These are phyloP conservation scores for Lepidium campestre DNA, from an alignment of 441 rosid species.

Conservation along the genomic window DNA sequence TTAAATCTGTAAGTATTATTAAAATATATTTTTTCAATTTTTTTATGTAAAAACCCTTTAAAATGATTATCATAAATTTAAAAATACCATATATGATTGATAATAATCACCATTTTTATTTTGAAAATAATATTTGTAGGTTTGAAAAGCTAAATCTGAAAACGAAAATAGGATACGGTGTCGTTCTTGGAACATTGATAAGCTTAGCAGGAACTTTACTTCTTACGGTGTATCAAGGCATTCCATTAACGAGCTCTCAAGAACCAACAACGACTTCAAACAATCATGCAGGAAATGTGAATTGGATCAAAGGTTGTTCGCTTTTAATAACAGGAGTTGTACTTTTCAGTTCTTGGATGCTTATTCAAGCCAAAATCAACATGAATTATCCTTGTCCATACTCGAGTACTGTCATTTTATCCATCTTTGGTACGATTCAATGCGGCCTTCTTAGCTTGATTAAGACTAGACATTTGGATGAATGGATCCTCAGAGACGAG, in stretches of 20 bases:
- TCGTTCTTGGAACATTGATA: constrained; percentile 39
- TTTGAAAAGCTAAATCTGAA: constrained; percentile 38
- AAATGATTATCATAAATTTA: no score
- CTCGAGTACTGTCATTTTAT: constrained; percentile 49
- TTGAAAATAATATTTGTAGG: no score
- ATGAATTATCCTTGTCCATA: constrained; percentile 47
- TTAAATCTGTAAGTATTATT: no score
- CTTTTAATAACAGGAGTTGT: constrained; percentile 20
- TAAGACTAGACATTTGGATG: constrained; percentile 21
- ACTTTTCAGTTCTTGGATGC: constrained; percentile 25
- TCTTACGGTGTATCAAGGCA: constrained; percentile 48
- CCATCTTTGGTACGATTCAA: constrained; percentile 48
- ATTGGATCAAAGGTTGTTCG: constrained; percentile 47
- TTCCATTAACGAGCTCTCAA: constrained; percentile 23
- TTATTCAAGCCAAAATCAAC: constrained; percentile 47
- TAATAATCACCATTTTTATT: no score
- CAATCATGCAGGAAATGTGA: constrained; percentile 8
- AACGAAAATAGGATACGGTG: constrained; percentile 36
- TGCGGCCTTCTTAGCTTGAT: constrained; percentile 23
- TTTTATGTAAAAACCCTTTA: no score
- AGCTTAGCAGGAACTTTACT: constrained; percentile 44
- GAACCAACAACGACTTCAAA: neutral
- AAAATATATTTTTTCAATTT: no score
- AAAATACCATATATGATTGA: no score
- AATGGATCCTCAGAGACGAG: constrained; percentile 40